A percentile compares a stretch with the other conserved stretches of the same genome.
Evolutionary conservation across 805 yeast genomes (phyloP).

Genomic region (Ogataea pilisensis): DNA sequence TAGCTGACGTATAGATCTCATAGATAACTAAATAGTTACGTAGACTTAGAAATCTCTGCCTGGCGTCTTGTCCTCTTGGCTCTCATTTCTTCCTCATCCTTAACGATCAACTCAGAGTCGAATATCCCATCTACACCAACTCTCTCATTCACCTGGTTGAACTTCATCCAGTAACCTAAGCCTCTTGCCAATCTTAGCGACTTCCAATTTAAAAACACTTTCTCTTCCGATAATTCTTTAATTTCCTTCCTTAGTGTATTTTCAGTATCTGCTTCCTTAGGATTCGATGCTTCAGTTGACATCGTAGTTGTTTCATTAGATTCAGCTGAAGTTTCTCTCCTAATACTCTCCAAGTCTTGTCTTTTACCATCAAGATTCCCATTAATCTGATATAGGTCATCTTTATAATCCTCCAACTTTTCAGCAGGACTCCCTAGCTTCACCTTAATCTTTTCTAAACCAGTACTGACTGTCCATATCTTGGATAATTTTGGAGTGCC

Average conservation of each 20-base stretch:
- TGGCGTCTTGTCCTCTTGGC: background rate
- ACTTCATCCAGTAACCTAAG: slow-evolving; percentile 16
- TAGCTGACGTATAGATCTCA: no score
- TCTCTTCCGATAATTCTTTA: slow-evolving; percentile 11
- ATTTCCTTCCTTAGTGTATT: background rate
- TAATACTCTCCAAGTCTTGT: background rate
- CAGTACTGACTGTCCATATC: slow-evolving; percentile 26
- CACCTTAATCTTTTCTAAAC: slow-evolving; percentile 14
- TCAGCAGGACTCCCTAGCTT: slow-evolving; percentile 11
- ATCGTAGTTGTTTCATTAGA: no score
- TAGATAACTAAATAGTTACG: no score
- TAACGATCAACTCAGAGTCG: slow-evolving; percentile 8
- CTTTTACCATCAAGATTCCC: slow-evolving; percentile 17
- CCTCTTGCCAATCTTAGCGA: slow-evolving; percentile 19
- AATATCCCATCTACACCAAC: slow-evolving; percentile 17
- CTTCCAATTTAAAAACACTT: slow-evolving; percentile 24
- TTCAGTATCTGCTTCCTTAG: background rate
- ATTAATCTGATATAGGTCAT: slow-evolving; percentile 26
- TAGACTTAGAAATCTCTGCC: no score
- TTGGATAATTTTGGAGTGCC: slow-evolving; percentile 29
- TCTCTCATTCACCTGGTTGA: slow-evolving; percentile 10
- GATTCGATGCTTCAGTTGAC: no score
- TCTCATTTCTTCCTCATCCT: slow-evolving; percentile 4
- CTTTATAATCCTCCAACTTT: slow-evolving; percentile 23
- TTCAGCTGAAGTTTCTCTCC: no score